Percentiles rank a stretch among this genome's conserved stretches.
These are phyloP conservation scores for Stenogyne calaminthoides DNA, from an alignment of 305 asterid species.

Conservation along the genomic window DNA sequence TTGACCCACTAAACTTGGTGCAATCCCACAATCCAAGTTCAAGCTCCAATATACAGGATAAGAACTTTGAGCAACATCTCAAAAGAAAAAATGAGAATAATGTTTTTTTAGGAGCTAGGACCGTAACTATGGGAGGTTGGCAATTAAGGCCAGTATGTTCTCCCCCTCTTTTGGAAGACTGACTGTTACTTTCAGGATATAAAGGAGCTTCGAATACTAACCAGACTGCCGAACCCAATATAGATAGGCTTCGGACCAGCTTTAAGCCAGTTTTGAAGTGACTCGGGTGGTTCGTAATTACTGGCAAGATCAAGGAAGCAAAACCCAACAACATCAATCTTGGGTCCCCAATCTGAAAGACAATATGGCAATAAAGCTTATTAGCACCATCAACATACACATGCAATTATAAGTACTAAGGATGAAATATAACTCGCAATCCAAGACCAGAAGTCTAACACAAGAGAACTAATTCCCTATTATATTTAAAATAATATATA, in stretches of 20 bases:
- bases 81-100: neutral
- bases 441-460: conserved; percentile 2
- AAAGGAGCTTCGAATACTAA: conserved; percentile 49
- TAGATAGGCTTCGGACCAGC: conserved; percentile 93
- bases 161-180: neutral
- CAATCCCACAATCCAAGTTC: conserved; percentile 13
- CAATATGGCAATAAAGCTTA: conserved; percentile 34
- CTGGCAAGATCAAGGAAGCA: conserved; percentile 98
- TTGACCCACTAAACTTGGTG: neutral
- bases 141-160: too few species aligned
- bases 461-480: conserved; percentile 23
- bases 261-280: conserved; percentile 81
- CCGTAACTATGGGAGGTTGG: too few species aligned
- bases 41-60: conserved; percentile 7
- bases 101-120: too few species aligned
- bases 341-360: conserved; percentile 80
- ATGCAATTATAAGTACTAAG: conserved; percentile 3
- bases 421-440: conserved; percentile 18
- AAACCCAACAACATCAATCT: conserved; percentile 94
- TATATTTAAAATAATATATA: too few species aligned
- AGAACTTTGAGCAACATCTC: neutral
- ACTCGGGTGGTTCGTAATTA: conserved; percentile 80
- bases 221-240: conserved; percentile 97
- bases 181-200: conserved; percentile 7
- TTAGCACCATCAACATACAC: conserved; percentile 26